Conservation (phyloP, 768 basidiomycete species). For the Dacryopinax spathularia region DNA sequence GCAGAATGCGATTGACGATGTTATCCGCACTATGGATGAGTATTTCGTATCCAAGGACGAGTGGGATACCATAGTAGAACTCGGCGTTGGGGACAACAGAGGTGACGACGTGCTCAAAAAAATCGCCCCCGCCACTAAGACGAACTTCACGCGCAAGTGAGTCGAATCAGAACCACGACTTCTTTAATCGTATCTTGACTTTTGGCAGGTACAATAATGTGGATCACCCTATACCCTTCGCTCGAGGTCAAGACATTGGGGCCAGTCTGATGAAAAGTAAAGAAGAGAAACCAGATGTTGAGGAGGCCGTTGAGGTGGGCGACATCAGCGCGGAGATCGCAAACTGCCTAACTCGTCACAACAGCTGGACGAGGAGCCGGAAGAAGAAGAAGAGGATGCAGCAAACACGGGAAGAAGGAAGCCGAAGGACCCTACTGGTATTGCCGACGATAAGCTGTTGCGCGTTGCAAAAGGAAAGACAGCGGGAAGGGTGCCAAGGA, state of each 20-base stretch:
- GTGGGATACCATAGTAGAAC: constrained; percentile 90
- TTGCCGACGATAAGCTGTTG: constrained; percentile 45
- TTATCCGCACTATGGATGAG: constrained; percentile 82
- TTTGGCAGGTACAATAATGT: constrained; percentile 63
- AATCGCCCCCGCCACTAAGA: constrained; percentile 67
- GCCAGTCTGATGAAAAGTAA: constrained; percentile 69
- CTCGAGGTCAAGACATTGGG: constrained; percentile 71
- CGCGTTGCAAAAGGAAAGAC: constrained; percentile 33
- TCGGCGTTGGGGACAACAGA: constrained; percentile 70
- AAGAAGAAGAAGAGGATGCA: constrained; percentile 32
- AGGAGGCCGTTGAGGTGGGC: constrained; percentile 75
- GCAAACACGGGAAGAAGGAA: constrained; percentile 18
- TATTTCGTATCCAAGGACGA: constrained; percentile 90
- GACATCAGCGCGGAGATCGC: neutral
- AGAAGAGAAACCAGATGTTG: constrained; percentile 56
- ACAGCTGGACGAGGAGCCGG: constrained; percentile 34
- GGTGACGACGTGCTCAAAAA: constrained; percentile 69
- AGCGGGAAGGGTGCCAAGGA: constrained; percentile 15
- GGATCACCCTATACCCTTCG: constrained; percentile 91
- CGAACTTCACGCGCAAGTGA: constrained; percentile 72
- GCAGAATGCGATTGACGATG: constrained; percentile 63
- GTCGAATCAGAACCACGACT: constrained; percentile 16
- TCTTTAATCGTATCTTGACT: neutral
- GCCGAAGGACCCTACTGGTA: constrained; percentile 32
- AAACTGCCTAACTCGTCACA: constrained; percentile 31